Percentiles rank a stretch among this genome's conserved stretches.
phyloP scores from a whole-genome alignment of 2,329 filamentous ascomycete species.

The Curvularia eragrostidis region DNA sequence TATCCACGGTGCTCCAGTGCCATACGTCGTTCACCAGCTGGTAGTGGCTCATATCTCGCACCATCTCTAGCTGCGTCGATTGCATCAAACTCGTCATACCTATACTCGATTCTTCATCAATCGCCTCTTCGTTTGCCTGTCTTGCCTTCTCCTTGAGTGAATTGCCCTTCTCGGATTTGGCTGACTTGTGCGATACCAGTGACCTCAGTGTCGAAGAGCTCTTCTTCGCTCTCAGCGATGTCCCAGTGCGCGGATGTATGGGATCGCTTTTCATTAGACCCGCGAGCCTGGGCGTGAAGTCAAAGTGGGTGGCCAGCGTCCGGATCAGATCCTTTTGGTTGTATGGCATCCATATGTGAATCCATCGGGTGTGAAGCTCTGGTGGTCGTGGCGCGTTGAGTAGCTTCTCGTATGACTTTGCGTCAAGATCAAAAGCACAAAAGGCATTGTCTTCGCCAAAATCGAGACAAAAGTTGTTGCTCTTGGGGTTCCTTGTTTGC shows the following conservation, averaged over 20 bases:
- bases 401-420: slow-evolving; percentile 51
- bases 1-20: slow-evolving; percentile 77
- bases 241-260: slow-evolving; percentile 33
- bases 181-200: slow-evolving; percentile 37
- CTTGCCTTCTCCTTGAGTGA: slow-evolving; percentile 22
- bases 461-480: slow-evolving; percentile 69
- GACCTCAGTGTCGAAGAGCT: slow-evolving; percentile 44
- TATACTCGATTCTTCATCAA: slow-evolving; percentile 46
- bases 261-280: slow-evolving; percentile 69
- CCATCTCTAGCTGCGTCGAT: slow-evolving; percentile 45
- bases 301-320: slow-evolving; percentile 66
- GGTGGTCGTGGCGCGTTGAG: slow-evolving; percentile 53
- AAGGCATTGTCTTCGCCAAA: slow-evolving; percentile 64
- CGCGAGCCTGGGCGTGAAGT: slow-evolving; percentile 70
- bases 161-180: slow-evolving; percentile 29
- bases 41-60: slow-evolving; percentile 58
- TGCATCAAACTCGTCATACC: slow-evolving; percentile 47
- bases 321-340: slow-evolving; percentile 63
- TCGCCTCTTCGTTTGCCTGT: slow-evolving; percentile 18
- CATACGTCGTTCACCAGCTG: slow-evolving; percentile 73
- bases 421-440: slow-evolving; percentile 62
- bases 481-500: slow-evolving; percentile 51
- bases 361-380: slow-evolving; percentile 70
- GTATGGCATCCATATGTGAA: slow-evolving; percentile 75
- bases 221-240: slow-evolving; percentile 31